These are phyloP conservation scores for Rhododendron henanense DNA, from an alignment of 148 eudicot genomes.

Conservation along the genomic window DNA sequence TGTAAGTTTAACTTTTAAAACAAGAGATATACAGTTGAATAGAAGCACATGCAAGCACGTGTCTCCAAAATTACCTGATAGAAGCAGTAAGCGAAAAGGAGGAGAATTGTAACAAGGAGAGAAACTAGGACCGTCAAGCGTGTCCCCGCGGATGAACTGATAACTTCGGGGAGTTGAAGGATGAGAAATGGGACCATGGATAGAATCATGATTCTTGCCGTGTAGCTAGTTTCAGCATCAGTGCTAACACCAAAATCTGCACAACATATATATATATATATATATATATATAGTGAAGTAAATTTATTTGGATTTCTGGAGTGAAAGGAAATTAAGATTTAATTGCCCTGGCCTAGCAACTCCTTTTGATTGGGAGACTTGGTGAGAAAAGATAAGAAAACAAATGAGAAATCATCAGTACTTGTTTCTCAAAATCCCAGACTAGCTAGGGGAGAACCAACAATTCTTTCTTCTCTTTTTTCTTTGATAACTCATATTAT, in stretches of 20 bases:
- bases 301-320: background rate
- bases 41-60: no score
- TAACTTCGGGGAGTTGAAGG: constrained; percentile 21
- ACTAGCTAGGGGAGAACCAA: no score
- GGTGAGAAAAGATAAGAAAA: background rate
- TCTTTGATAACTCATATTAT: no score
- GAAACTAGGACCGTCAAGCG: constrained; percentile 19
- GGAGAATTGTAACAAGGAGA: constrained; percentile 22
- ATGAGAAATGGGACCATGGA: constrained; percentile 21
- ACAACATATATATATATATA: background rate
- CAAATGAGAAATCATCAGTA: no score
- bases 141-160: constrained; percentile 14
- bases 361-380: background rate
- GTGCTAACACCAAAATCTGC: constrained; percentile 30
- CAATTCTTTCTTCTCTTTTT: no score
- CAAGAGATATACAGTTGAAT: background rate
- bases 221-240: constrained; percentile 34
- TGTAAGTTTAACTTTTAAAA: background rate
- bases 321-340: background rate
- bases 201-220: constrained; percentile 27
- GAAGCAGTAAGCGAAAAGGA: constrained; percentile 18
- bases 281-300: no score
- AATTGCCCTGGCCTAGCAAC: background rate
- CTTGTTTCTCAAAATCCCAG: no score
- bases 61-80: constrained; percentile 27